phyloP scores from a whole-genome alignment of 2,329 filamentous ascomycete species.

The Zalaria obscura region DNA sequence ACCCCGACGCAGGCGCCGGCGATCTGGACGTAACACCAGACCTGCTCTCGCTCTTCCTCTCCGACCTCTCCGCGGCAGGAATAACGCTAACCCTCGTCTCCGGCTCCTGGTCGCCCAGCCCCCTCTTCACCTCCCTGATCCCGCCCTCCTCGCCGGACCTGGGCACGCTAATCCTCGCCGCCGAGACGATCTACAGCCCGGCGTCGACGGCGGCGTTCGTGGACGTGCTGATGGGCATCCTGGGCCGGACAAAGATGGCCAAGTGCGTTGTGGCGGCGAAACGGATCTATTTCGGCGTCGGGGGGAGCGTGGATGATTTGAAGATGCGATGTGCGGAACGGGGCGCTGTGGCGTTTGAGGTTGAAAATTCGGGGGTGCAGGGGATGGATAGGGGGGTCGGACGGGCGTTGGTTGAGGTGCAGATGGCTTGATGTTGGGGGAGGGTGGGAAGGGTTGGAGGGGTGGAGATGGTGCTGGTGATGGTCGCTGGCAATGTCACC shows the following conservation, averaged over 20 bases:
- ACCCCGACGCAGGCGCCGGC: slow-evolving; percentile 19
- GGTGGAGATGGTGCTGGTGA: too few species aligned
- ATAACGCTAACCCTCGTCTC: slow-evolving; percentile 55
- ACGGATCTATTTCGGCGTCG: slow-evolving; percentile 71
- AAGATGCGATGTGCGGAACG: slow-evolving; percentile 26
- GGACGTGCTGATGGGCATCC: slow-evolving; percentile 46
- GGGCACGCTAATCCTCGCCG: slow-evolving; percentile 48
- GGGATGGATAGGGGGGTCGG: slow-evolving; percentile 29
- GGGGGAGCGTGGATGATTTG: slow-evolving; percentile 68
- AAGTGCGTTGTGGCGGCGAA: slow-evolving; percentile 61
- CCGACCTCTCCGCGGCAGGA: slow-evolving; percentile 32
- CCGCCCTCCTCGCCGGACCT: slow-evolving; percentile 20
- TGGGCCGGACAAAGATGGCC: slow-evolving; percentile 38
- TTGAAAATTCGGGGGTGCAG: slow-evolving; percentile 31
- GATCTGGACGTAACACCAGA: slow-evolving; percentile 51
- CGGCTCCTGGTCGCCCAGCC: slow-evolving; percentile 50
- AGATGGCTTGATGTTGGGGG: slow-evolving; percentile 17
- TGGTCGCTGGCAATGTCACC: too few species aligned
- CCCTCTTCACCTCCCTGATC: slow-evolving; percentile 45
- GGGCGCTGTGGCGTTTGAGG: slow-evolving; percentile 31
- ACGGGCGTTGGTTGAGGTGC: slow-evolving; percentile 32
- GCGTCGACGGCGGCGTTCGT: slow-evolving; percentile 56
- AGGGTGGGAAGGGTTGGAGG: too few species aligned
- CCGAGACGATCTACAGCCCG: slow-evolving; percentile 74
- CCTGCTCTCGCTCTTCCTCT: slow-evolving; percentile 44